These are phyloP conservation scores for Chenopodium formosanum DNA, from an alignment of 148 eudicot genomes.

Conservation along the genomic window DNA sequence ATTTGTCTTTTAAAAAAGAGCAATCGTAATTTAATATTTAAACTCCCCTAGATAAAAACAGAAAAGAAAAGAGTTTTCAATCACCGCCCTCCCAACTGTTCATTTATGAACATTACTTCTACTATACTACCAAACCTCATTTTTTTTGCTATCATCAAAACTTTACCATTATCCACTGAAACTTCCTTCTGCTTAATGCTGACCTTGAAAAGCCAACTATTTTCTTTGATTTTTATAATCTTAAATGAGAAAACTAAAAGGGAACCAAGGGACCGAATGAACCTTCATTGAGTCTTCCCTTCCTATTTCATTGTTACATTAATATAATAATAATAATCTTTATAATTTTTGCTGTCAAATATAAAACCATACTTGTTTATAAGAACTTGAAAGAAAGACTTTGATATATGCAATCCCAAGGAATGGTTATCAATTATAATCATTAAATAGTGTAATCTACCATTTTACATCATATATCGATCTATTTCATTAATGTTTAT, in stretches of 20 bases:
- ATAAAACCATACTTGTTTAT: no score
- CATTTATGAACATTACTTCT: neutral
- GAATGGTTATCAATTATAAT: no score
- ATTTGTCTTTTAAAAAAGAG: no score
- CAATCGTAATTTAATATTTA: no score
- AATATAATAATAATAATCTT: neutral
- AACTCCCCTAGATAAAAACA: neutral
- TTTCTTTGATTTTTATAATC: neutral
- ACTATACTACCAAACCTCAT: neutral
- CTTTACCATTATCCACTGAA: conserved; percentile 18
- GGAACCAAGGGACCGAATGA: conserved; percentile 31
- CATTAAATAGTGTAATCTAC: no score
- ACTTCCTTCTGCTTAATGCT: conserved; percentile 26
- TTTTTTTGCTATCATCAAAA: neutral
- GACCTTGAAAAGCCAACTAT: conserved; percentile 27
- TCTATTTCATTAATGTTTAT: no score
- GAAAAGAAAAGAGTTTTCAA: neutral
- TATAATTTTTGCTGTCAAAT: no score
- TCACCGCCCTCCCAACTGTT: conserved; percentile 6
- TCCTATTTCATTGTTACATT: neutral
- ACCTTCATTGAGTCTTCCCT: conserved; percentile 38
- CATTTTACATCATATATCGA: no score
- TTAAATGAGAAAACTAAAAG: neutral
- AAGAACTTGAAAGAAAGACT: no score
- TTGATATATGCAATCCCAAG: no score